phyloP scores from a whole-genome alignment of 257 asterid species.

The Solanum neorickii region DNA sequence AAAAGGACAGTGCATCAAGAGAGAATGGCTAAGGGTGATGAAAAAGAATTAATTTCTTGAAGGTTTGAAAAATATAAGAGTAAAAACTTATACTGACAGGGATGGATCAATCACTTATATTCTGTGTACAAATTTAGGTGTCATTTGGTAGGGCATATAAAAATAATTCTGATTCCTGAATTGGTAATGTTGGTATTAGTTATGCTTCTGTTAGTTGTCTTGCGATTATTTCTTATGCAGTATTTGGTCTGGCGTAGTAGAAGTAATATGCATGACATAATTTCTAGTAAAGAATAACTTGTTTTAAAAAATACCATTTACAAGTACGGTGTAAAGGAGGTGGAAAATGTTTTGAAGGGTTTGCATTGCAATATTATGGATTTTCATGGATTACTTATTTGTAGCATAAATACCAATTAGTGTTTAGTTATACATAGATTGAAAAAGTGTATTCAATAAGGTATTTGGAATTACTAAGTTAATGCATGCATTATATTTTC shows the following conservation, averaged over 20 bases:
- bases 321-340: not conserved
- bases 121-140: not conserved
- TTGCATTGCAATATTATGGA: not conserved
- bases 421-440: not conserved
- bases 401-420: not conserved
- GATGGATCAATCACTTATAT: not conserved
- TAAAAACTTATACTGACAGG: not conserved
- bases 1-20: not conserved
- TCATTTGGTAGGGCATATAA: too few relatives aligned
- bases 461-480: not conserved
- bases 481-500: too few relatives aligned
- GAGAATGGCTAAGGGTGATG: not conserved
- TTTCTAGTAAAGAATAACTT: not conserved
- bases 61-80: not conserved
- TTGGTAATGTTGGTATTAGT: not conserved
- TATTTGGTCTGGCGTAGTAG: not conserved
- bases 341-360: not conserved
- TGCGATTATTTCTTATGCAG: not conserved
- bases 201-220: too few relatives aligned
- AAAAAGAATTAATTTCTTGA: not conserved
- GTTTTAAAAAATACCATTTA: not conserved
- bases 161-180: too few relatives aligned
- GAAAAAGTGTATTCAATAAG: not conserved
- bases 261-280: too few relatives aligned
- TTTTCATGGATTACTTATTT: not conserved